Evolutionary conservation across 805 yeast genomes (phyloP), one percentile per base, ranked within the genome.

Genomic region (Candida ipomoeae): DNA sequence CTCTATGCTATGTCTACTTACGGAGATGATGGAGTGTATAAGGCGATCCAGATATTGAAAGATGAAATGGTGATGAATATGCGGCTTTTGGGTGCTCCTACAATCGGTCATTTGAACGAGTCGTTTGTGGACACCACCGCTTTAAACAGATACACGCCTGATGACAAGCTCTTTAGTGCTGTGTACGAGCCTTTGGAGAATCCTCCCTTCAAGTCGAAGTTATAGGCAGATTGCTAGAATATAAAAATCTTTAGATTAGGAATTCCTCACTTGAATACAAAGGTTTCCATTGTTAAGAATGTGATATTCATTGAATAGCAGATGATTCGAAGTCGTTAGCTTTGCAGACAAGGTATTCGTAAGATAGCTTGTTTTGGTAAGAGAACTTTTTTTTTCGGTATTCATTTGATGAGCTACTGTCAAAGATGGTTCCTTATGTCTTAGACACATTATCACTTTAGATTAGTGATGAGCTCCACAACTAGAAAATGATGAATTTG

Each of bases 1-100:
- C 63, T 86, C 33, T 87, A 84, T 61, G 89, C 90, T 36, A 81
- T 85, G 82, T 77, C 87, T n/a, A 76, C 88, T 1, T 88, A 87
- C 55, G 95, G 95, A 10, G 89, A 81, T 57, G 82, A 73, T 6
- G 96, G 95, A 32, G 90, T 85, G 7, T 63, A 64, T 40, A 78
- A 77, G 54, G 87, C 89, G 13, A 78, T 85, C 50, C 83, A 81
- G 57, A 71, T 84, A 5, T 67, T 85, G 58, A 75, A 80, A 54
- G 78, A 73, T 32, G 91, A 85, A 59, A 73, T 85, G 69, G 69
- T 74, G 47, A 79, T 83, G 68, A 81, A 81, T 55, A 81, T 85
- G 88, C 74, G 84, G 57, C 68, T 85, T 36, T 66, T 85, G 49
- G 91, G 90, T 11, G 88, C 77, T 4, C 75, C 71, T 5, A 63